A percentile compares a stretch with the other conserved stretches of the same genome.
phyloP scores from a whole-genome alignment of 108 stramenopile genomes.

The Cyclostephanos tholiformis region DNA sequence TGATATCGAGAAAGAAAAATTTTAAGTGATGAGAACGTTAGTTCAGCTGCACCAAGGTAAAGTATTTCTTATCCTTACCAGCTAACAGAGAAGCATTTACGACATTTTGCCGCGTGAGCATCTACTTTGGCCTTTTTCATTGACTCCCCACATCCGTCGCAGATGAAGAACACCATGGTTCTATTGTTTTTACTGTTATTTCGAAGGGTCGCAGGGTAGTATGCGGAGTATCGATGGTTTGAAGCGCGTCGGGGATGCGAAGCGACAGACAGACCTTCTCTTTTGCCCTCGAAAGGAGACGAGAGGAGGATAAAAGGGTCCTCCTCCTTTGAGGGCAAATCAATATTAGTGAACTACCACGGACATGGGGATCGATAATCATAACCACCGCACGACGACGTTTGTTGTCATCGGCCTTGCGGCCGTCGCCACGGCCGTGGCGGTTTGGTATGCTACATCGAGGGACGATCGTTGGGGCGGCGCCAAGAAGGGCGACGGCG shows the following conservation, averaged over 20 bases:
- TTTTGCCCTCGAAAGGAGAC: too few species aligned
- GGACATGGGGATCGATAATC: constrained; percentile 18
- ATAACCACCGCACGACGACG: constrained; percentile 20
- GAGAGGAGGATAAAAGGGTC: too few species aligned
- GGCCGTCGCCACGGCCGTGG: constrained; percentile 37
- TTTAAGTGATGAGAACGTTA: background rate
- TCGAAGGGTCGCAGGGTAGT: too few species aligned
- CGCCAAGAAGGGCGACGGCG: constrained; percentile 2
- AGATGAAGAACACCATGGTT: constrained; percentile 88
- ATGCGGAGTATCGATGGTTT: too few species aligned
- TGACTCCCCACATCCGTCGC: constrained; percentile 87
- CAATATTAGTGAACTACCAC: background rate
- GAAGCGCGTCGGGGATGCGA: background rate
- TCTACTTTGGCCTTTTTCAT: constrained; percentile 90
- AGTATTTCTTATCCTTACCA: constrained; percentile 39
- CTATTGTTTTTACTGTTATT: background rate
- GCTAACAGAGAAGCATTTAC: constrained; percentile 73
- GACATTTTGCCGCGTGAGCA: constrained; percentile 79
- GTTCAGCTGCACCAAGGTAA: background rate
- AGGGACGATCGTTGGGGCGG: constrained; percentile 2
- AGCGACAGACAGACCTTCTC: too few species aligned
- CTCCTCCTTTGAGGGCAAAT: background rate
- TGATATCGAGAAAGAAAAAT: background rate
- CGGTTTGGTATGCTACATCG: constrained; percentile 30
- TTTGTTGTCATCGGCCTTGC: constrained; percentile 37